Evolutionary conservation across 352 stramenopile genomes (phyloP).

Genomic region (Globisporangium radiosum): DNA sequence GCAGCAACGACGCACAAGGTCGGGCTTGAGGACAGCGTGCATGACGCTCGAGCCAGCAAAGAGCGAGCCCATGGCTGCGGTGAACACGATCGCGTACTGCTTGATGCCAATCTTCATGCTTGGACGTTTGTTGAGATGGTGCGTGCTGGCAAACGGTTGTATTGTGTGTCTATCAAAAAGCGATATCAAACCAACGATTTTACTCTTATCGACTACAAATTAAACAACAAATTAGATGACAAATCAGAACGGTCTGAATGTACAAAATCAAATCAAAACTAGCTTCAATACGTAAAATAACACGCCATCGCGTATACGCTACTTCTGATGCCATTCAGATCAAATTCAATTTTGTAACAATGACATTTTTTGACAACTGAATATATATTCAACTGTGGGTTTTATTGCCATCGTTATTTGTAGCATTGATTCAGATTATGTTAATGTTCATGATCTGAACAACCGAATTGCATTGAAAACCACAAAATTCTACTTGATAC

Average conservation of each 20-base stretch:
- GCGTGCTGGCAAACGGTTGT: background rate
- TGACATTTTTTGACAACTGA: background rate
- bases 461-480: background rate
- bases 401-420: no score
- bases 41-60: constrained; percentile 82
- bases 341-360: background rate
- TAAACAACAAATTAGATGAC: no score
- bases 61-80: constrained; percentile 66
- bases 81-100: constrained; percentile 73
- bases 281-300: no score
- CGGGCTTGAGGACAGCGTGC: constrained; percentile 76
- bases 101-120: constrained; percentile 59
- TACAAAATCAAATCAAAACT: no score
- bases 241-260: no score
- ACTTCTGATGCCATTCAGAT: background rate
- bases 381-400: no score
- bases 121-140: background rate
- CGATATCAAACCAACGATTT: background rate
- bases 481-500: background rate
- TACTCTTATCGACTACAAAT: no score
- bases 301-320: no score
- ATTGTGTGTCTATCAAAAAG: background rate
- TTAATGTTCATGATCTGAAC: background rate
- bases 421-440: no score
- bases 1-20: constrained; percentile 40